Percentiles rank a stretch among this genome's conserved stretches.
Conservation (phyloP, 495 filamentous ascomycete species). For the Tuber magnatum region DNA sequence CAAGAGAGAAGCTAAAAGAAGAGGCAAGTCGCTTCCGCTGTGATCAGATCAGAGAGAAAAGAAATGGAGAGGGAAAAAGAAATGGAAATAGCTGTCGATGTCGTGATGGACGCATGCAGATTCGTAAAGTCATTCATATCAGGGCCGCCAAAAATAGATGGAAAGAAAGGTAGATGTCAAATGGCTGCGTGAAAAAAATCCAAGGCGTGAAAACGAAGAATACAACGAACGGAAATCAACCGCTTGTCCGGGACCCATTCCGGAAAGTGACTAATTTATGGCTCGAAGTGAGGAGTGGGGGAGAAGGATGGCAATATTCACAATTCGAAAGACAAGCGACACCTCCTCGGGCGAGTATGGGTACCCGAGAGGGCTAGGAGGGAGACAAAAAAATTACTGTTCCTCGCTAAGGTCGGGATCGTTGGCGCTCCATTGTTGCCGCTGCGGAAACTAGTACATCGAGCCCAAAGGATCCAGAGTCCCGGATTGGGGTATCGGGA, state of each 20-base stretch:
- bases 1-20: background rate
- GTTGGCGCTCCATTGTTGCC: slow-evolving; percentile 1
- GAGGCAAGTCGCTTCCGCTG: background rate
- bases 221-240: background rate
- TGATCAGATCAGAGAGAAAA: background rate
- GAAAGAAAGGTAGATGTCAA: background rate
- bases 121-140: slow-evolving; percentile 3
- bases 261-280: background rate
- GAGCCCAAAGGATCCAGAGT: slow-evolving; percentile 2
- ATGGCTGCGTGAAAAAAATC: background rate
- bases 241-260: background rate
- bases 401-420: background rate
- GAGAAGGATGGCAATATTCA: background rate
- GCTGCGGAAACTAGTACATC: background rate
- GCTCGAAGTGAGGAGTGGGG: background rate
- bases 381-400: background rate
- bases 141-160: background rate
- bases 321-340: background rate
- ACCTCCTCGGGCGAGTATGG: background rate
- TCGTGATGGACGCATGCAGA: slow-evolving; percentile 1
- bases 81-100: background rate
- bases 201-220: background rate
- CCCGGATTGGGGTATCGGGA: background rate
- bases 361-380: background rate
- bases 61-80: background rate